Evolutionary conservation across 2,329 filamentous ascomycete species (phyloP).

Genomic region (Cryphonectria carpinicola): DNA sequence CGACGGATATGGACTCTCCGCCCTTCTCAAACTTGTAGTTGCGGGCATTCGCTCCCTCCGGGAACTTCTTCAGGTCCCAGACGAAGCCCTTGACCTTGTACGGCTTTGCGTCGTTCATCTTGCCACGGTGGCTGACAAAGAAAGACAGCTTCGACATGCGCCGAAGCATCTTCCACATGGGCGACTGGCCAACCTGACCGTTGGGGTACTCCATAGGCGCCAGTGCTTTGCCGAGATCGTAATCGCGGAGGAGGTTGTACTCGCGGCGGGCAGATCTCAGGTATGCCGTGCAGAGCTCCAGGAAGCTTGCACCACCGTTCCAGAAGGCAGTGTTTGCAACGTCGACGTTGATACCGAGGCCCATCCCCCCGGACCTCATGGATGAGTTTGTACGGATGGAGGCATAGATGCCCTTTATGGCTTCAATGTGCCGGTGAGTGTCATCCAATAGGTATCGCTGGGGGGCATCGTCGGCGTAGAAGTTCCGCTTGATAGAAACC

Average conservation of each 20-base stretch:
- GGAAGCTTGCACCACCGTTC: slow-evolving; percentile 49
- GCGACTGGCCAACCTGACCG: slow-evolving; percentile 42
- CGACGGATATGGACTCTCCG: slow-evolving; percentile 49
- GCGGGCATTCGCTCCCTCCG: slow-evolving; percentile 53
- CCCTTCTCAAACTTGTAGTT: slow-evolving; percentile 60
- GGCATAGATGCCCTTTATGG: slow-evolving; percentile 87
- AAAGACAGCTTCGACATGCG: slow-evolving; percentile 61
- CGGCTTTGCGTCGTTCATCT: slow-evolving; percentile 48
- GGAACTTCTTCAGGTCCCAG: slow-evolving; percentile 47
- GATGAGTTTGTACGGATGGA: slow-evolving; percentile 74
- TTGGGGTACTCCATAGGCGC: slow-evolving; percentile 18
- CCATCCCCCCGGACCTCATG: slow-evolving; percentile 52
- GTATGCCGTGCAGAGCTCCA: slow-evolving; percentile 41
- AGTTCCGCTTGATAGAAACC: slow-evolving; percentile 77
- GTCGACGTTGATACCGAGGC: slow-evolving; percentile 84
- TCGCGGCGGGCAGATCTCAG: slow-evolving; percentile 34
- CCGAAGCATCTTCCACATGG: slow-evolving; percentile 58
- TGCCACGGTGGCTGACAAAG: slow-evolving; percentile 56
- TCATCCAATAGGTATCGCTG: slow-evolving; percentile 60
- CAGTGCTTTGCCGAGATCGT: not conserved
- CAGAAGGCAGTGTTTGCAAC: slow-evolving; percentile 93
- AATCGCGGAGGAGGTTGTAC: slow-evolving; percentile 25
- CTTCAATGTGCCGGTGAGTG: slow-evolving; percentile 55
- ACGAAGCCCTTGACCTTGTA: slow-evolving; percentile 58
- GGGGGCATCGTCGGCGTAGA: slow-evolving; percentile 64